phyloP scores from a whole-genome alignment of 1,139 yeast genomes.

The Geotrichum siamense region DNA sequence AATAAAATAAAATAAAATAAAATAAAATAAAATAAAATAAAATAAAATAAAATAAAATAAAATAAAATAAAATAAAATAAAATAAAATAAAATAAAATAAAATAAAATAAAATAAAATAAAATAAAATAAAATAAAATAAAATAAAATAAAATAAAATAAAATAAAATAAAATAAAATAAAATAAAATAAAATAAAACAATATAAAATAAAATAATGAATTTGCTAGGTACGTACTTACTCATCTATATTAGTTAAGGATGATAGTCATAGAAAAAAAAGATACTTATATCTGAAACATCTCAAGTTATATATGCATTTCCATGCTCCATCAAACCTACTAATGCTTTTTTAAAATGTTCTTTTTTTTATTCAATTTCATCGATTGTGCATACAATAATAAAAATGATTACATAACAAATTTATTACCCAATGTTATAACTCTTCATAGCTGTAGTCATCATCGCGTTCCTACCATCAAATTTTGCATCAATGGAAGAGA shows the following conservation, averaged over 20 bases:
- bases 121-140: not conserved
- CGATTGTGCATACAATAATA: no score
- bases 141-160: not conserved
- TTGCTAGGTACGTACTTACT: not conserved
- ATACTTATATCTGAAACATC: not conserved
- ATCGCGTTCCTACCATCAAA: no score
- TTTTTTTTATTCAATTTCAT: no score
- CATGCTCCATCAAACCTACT: no score
- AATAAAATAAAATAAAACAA: not conserved
- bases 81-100: not conserved
- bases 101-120: not conserved
- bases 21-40: not conserved
- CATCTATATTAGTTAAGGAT: not conserved
- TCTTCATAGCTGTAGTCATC: no score
- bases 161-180: not conserved
- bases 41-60: not conserved
- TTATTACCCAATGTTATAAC: no score
- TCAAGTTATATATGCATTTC: no score
- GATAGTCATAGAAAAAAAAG: not conserved
- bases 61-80: not conserved
- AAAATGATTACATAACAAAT: no score
- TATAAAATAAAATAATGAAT: conserved; percentile 2
- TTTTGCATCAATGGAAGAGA: no score
- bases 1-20: not conserved
- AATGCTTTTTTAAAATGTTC: no score